Percentiles rank a stretch among this genome's conserved stretches.
Conservation (phyloP, 179 eudicot genomes). For the Patellifolia procumbens region DNA sequence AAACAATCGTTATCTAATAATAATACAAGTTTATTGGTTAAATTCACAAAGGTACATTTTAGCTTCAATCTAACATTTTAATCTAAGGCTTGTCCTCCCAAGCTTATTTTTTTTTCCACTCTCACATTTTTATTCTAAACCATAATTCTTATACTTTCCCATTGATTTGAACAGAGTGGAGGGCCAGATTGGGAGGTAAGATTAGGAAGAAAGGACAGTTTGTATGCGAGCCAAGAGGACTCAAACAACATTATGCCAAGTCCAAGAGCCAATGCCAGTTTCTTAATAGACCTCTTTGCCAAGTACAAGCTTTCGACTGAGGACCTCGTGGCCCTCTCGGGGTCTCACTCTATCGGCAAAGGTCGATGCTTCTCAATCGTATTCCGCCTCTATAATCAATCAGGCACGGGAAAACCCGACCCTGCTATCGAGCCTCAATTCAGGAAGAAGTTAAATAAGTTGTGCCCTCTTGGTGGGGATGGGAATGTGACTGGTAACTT, state of each 20-base stretch:
- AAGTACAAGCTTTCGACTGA: slow-evolving; percentile 55
- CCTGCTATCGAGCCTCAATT: slow-evolving; percentile 63
- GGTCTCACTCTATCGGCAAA: slow-evolving; percentile 89
- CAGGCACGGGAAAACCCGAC: slow-evolving; percentile 77
- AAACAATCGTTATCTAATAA: no score
- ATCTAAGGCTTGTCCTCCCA: no score
- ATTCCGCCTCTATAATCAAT: slow-evolving; percentile 87
- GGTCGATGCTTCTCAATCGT: slow-evolving; percentile 83
- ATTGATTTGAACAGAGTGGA: slow-evolving; percentile 55
- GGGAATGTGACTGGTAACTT: slow-evolving; percentile 65
- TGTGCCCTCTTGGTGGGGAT: slow-evolving; percentile 74
- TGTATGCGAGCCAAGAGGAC: slow-evolving; percentile 82
- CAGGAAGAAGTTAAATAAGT: slow-evolving; percentile 51
- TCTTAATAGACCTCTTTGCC: slow-evolving; percentile 58
- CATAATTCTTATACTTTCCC: not conserved
- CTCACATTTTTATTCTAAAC: not conserved
- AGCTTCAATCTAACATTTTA: no score
- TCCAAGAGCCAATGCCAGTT: slow-evolving; percentile 74
- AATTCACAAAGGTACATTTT: no score
- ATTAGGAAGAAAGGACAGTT: slow-evolving; percentile 77
- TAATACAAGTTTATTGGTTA: no score
- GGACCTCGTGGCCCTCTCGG: slow-evolving; percentile 88
- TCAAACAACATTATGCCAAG: slow-evolving; percentile 90
- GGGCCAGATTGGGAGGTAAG: slow-evolving; percentile 94
- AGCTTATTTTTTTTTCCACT: no score